Evolutionary conservation across 2,329 filamentous ascomycete species (phyloP), one percentile per base, ranked within the genome.

Genomic region (Cladophialophora bantiana): DNA sequence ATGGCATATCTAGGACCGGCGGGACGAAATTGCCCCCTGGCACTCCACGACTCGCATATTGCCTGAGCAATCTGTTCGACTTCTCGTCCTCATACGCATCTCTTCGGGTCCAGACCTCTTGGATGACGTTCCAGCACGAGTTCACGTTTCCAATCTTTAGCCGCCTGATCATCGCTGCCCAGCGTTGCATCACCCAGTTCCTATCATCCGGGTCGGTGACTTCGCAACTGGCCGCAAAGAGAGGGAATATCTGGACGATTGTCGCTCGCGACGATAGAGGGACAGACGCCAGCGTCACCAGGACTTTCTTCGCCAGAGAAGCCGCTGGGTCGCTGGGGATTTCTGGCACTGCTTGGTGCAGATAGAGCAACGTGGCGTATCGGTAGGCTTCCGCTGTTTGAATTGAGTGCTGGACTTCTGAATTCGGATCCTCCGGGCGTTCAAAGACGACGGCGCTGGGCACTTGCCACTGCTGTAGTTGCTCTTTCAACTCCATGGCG

Each of bases 141-240:
- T 90, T 88, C 54, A 91, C 84, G 56, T 90, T 88, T 15, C 89
- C 89, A 53, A 91, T 87, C 76, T 86, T 87, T 79, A 91, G 85
- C 34, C 89, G 82, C 20, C 80, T 78, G 59, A 83, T 82, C 81
- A 91, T 89, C 2, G 83, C 79, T 4, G 78, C 77, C 89, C 89
- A 92, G 38, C 89, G 83, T 31, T 85, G 81, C 52, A 83, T 79
- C 1, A 91, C 86, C 88, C 88, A 91, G 35, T 84, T 78, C 12
- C 89, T 80, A 71, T 90, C 86, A 70, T 90, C 87, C 13, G 80
- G 78, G 2, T 82, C 82, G 31, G 83, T 80, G 7, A 85, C 85
- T 76, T 91, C 89, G 70, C 88, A 89, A 1, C 89, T 88, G 2
- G 89, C 89, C 0, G 86, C 87, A 69, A 90, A 82, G 1, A 92